A percentile compares a stretch with the other conserved stretches of the same genome.
phyloP scores from a whole-genome alignment of 257 asterid genomes.

The Solanum pimpinellifolium region DNA sequence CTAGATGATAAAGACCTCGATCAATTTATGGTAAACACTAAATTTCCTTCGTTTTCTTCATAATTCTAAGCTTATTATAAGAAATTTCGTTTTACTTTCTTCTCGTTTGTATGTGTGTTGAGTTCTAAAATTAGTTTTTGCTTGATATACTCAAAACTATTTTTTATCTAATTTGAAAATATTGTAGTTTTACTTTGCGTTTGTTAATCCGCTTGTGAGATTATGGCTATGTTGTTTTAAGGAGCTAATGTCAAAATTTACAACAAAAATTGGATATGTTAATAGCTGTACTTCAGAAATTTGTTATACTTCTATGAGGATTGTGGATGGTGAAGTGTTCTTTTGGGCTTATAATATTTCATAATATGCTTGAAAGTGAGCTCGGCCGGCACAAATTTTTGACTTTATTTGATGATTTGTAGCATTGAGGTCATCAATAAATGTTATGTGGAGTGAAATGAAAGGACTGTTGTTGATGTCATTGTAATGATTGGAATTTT shows the following conservation, averaged over 20 bases:
- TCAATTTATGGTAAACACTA: constrained; percentile 69
- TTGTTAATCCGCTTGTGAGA: neutral
- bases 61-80: neutral
- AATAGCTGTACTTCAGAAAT: neutral
- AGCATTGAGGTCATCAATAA: neutral
- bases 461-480: neutral
- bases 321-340: neutral
- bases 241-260: neutral
- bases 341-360: neutral
- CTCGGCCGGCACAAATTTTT: neutral
- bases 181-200: neutral
- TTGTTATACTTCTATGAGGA: neutral
- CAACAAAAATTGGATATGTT: neutral
- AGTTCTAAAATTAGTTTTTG: neutral
- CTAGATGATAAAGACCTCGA: constrained; percentile 75
- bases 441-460: neutral
- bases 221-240: neutral
- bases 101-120: neutral
- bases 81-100: neutral
- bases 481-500: neutral
- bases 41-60: neutral
- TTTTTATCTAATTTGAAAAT: neutral
- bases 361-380: neutral
- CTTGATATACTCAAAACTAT: neutral
- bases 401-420: neutral